phyloP scores from a whole-genome alignment of 331 rosid species.

The Prunus yedoensis region DNA sequence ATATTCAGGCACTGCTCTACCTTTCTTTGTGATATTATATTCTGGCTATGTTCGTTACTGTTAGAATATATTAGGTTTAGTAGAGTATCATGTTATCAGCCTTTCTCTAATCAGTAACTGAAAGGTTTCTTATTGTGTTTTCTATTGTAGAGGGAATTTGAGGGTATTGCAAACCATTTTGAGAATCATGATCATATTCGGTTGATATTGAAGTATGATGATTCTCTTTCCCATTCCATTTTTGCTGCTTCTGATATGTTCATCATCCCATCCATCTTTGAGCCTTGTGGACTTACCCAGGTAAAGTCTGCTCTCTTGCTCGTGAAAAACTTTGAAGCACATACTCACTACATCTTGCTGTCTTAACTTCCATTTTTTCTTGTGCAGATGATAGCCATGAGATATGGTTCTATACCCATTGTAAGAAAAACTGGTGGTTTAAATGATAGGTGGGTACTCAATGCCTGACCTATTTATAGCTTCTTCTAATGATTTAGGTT shows the following conservation, averaged over 20 bases:
- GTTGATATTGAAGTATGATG: slow-evolving; percentile 85
- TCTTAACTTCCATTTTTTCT: slow-evolving; percentile 10
- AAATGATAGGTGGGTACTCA: slow-evolving; percentile 72
- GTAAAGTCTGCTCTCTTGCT: slow-evolving; percentile 39
- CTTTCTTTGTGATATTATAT: slow-evolving; percentile 14
- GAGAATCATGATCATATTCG: slow-evolving; percentile 70
- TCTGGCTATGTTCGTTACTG: background rate
- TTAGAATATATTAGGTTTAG: too few relatives aligned
- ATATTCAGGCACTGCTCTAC: slow-evolving; percentile 72
- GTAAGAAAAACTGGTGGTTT: slow-evolving; percentile 94
- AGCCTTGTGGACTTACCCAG: slow-evolving; percentile 99
- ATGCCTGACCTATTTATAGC: slow-evolving; percentile 11
- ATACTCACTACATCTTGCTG: background rate
- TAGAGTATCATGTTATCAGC: background rate
- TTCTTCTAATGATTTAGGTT: slow-evolving; percentile 12
- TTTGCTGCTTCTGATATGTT: slow-evolving; percentile 93
- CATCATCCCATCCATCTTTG: slow-evolving; percentile 93
- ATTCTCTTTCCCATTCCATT: slow-evolving; percentile 84
- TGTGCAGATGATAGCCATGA: slow-evolving; percentile 94
- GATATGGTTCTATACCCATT: slow-evolving; percentile 89
- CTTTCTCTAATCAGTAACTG: background rate
- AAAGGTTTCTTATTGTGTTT: background rate
- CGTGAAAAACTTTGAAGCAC: slow-evolving; percentile 6
- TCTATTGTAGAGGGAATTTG: slow-evolving; percentile 75
- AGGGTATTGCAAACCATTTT: slow-evolving; percentile 75